Evolutionary conservation across 2,329 filamentous ascomycete genomes (phyloP).

Genomic region (Pseudocercospora fijiensis): DNA sequence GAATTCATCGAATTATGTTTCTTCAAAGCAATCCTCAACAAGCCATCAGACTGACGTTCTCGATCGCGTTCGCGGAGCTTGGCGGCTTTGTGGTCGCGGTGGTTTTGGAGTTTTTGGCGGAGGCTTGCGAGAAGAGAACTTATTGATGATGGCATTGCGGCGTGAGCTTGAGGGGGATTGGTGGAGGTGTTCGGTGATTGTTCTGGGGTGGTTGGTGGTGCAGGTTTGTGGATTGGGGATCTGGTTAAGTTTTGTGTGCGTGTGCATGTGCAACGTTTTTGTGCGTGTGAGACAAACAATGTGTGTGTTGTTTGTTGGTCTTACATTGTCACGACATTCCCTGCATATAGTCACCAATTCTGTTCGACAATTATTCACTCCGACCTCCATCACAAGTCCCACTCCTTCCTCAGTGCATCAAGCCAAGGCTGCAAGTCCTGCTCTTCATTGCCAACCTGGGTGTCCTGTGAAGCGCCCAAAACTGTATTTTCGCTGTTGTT

Average conservation of each 20-base stretch:
- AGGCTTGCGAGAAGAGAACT: neutral
- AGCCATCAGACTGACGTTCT: slow-evolving; percentile 11
- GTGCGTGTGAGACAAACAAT: neutral
- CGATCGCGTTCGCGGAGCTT: slow-evolving; percentile 5
- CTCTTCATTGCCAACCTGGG: neutral
- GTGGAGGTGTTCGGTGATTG: neutral
- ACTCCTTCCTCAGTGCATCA: neutral
- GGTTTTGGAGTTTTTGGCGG: slow-evolving; percentile 1
- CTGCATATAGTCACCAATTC: neutral
- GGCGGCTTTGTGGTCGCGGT: neutral
- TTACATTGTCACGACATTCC: neutral
- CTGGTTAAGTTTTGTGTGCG: neutral
- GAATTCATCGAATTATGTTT: slow-evolving; percentile 11
- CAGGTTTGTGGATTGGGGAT: neutral
- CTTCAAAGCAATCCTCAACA: slow-evolving; percentile 16
- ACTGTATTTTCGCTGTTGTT: neutral
- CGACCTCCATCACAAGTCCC: neutral
- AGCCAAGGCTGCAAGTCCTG: neutral
- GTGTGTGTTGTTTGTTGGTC: neutral
- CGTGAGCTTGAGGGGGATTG: too few relatives aligned
- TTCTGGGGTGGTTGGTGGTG: neutral
- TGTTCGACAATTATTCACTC: neutral
- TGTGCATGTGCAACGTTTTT: neutral
- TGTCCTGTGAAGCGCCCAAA: neutral
- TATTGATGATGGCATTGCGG: neutral